A percentile compares a stretch with the other conserved stretches of the same genome.
These are phyloP conservation scores for Hypocreales sp. DNA, from an alignment of 2,329 filamentous ascomycete genomes.

Conservation along the genomic window DNA sequence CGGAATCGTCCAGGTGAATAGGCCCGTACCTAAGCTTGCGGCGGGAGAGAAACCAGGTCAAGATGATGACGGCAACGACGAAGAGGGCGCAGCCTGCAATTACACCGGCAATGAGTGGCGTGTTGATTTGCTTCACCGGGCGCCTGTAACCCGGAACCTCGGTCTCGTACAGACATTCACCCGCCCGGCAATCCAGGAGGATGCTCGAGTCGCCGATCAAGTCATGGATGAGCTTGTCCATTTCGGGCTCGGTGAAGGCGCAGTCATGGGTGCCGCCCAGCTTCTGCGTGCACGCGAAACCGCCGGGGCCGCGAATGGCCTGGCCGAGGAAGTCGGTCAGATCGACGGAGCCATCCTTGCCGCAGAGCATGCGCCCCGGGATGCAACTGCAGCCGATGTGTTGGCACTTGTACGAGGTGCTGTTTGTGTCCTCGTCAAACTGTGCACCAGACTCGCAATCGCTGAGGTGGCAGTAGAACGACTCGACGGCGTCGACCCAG, in stretches of 20 bases:
- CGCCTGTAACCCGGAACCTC: conserved; percentile 83
- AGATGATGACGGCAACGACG: conserved; percentile 69
- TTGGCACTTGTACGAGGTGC: conserved; percentile 71
- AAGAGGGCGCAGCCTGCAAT: conserved; percentile 80
- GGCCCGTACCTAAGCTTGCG: conserved; percentile 54
- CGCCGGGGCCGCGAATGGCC: conserved; percentile 73
- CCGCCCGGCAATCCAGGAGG: conserved; percentile 62
- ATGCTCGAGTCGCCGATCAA: conserved; percentile 92
- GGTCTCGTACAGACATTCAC: conserved; percentile 86
- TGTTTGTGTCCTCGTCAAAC: conserved; percentile 56
- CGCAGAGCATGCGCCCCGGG: conserved; percentile 83
- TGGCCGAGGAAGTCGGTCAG: conserved; percentile 77
- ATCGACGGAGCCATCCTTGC: conserved; percentile 80
- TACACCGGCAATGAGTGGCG: conserved; percentile 83
- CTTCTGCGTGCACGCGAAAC: conserved; percentile 58
- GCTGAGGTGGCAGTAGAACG: conserved; percentile 86
- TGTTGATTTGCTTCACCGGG: conserved; percentile 91
- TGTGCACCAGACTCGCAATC: conserved; percentile 62
- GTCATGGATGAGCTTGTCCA: conserved; percentile 77
- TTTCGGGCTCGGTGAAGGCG: conserved; percentile 76
- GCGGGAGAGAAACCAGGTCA: conserved; percentile 78
- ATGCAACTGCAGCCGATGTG: conserved; percentile 80
- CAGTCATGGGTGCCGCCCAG: conserved; percentile 51
- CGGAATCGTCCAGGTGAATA: conserved; percentile 76
- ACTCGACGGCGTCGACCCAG: conserved; percentile 88